Evolutionary conservation across 352 stramenopile genomes (phyloP), one percentile per base, ranked within the genome.

Genomic region (Pythium volutum): DNA sequence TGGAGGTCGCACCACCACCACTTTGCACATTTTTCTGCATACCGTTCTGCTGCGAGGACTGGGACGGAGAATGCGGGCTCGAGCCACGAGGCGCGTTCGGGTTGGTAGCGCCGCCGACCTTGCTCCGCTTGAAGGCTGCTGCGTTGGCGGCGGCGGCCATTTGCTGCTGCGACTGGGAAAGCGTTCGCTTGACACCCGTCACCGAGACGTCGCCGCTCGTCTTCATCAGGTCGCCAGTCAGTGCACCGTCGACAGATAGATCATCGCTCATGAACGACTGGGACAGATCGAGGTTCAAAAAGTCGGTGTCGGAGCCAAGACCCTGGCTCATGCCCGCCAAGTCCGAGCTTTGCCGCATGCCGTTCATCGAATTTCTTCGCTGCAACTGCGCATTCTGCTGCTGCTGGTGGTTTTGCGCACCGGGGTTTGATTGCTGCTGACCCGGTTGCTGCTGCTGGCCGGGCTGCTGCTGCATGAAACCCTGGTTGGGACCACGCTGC

Each of bases 71-170:
- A 65, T 84, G 75, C 34, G 75, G 55, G 56, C 66, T 79, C 33
- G 76, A 72, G 18, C 79, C 76, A 62, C 39, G 67, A 38, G 54
- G 62, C 51, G 64, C 49, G 39, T 64, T 69, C 22, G 70, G 55
- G 55, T 31, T 42, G 18, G 50, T 15, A 22, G 62, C 70, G 31
- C 62, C 66, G 16, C 66, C 79, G 55, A 84, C 67, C 70, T 93
- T 93, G 63, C 80, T 91, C 43, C 81, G 81, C 74, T 93, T 93
- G 62, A 93, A 91, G 23, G 84, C 81, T 29, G 73, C 81, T 20
- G 79, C 81, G 61, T 93, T 93, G 60, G 84, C 84, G 29, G 84
- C 84, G 31, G 78, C 78, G 36, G 81, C 84, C 80, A 93, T 88
- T 51, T 89, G 81, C 69, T 91, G 84, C 75, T 93, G 84, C 41